phyloP scores from a whole-genome alignment of 768 basidiomycete genomes.

The Candolleomyces eurysporus region DNA sequence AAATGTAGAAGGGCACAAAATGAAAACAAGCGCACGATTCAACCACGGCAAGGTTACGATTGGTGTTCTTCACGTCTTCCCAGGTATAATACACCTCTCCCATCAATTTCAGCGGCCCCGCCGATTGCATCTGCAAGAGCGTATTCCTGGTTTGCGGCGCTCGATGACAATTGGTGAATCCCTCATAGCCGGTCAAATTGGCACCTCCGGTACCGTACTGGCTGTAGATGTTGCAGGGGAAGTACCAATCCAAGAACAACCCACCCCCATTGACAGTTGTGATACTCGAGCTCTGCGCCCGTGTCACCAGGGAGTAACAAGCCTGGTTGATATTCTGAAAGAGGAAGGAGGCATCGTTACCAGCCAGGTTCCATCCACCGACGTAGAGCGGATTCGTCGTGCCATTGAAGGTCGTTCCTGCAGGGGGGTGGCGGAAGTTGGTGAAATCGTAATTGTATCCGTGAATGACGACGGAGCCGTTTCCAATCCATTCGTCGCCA shows the following conservation, averaged over 20 bases:
- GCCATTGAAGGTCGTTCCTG: conserved; percentile 69
- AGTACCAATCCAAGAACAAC: conserved; percentile 83
- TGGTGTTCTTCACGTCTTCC: conserved; percentile 70
- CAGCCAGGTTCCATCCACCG: conserved; percentile 72
- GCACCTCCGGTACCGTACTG: conserved; percentile 61
- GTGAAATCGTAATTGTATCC: conserved; percentile 93
- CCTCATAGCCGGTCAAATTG: conserved; percentile 71
- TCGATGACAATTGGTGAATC: conserved; percentile 71
- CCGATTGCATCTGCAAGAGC: conserved; percentile 41
- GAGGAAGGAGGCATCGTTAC: conserved; percentile 90
- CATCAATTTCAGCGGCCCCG: conserved; percentile 45
- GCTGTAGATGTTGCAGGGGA: conserved; percentile 91
- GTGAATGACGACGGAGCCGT: conserved; percentile 86
- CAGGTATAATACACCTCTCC: conserved; percentile 95
- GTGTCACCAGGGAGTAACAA: conserved; percentile 75
- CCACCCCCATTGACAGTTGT: conserved; percentile 42
- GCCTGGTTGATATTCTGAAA: conserved; percentile 91
- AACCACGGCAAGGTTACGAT: conserved; percentile 88
- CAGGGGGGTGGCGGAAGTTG: conserved; percentile 79
- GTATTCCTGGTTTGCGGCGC: conserved; percentile 47
- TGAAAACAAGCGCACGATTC: conserved; percentile 66
- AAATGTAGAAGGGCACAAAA: not conserved
- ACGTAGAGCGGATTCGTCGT: conserved; percentile 79
- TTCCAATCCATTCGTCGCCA: conserved; percentile 66
- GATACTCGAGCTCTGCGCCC: conserved; percentile 70